Evolutionary conservation across 129 eudicot genomes (phyloP), one percentile per base, ranked within the genome.

Genomic region (Artemisia argyi): DNA sequence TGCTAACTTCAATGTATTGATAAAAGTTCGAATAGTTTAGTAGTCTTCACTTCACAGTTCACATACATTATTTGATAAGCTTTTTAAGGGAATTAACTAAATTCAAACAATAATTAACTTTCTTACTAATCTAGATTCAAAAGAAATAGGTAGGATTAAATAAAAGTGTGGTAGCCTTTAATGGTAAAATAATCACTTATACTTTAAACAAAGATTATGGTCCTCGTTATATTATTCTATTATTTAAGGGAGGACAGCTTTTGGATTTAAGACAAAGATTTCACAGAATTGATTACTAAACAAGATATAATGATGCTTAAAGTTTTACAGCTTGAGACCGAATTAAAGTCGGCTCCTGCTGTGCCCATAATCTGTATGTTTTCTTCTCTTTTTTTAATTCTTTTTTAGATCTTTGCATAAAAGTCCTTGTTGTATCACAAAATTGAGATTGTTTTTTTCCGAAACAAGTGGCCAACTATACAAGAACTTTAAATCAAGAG

Each of bases 181-280:
- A 18, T 68, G 42, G 51, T 51, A 32, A 69, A 30, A 9, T 18
- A 30, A 8, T 7, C 3, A 15, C 20, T 61, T 13, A 19, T 59
- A 35, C 26, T 55, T 42, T 15, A 66, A 51, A 9, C 53, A 66
- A 55, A 75, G 44, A 74, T 59, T n/a, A 57, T 46, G 57, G 24
- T 55, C 19, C 13, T 12, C 55, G 0, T 18, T 20, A 58, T 20
- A 58, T 65, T 39, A 66, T 16, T 69, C 24, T 70, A 72, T 71
- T 71, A 63, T 63, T 24, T 71, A 22, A 52, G 47, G 66, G 30
- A 70, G 49, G 55, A 63, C 66, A 63, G 39, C 82, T 71, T 78
- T 78, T 64, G 68, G 73, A 78, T 71, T 71, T 54, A 71, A 72
- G 82, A 78, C 82, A 78, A 71, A 78, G 82, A 78, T 78, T 71